Evolutionary conservation across 345 rosid species (phyloP).

Genomic region (Brassica incana): DNA sequence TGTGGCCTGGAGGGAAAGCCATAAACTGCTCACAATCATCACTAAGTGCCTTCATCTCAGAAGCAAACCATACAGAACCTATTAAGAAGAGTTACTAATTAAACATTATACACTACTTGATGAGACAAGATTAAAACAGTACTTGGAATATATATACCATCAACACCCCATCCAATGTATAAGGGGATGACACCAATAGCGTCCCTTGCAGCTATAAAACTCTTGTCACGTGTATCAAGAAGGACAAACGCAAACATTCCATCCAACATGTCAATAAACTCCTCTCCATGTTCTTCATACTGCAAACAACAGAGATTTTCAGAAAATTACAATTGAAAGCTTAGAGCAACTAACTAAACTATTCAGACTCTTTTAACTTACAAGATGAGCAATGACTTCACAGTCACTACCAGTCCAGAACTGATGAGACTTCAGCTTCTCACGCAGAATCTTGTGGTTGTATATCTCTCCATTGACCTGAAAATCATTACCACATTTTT

Average conservation of each 20-base stretch:
- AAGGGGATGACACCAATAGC: slow-evolving; percentile 74
- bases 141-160: slow-evolving; percentile 45
- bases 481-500: not conserved
- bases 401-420: slow-evolving; percentile 86
- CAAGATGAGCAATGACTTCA: slow-evolving; percentile 86
- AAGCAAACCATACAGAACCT: slow-evolving; percentile 89
- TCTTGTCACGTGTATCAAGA: slow-evolving; percentile 69
- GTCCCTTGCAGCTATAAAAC: slow-evolving; percentile 78
- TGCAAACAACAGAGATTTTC: slow-evolving; percentile 24
- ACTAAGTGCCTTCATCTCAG: slow-evolving; percentile 87
- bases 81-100: slow-evolving; percentile 15
- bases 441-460: slow-evolving; percentile 63
- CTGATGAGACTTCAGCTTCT: slow-evolving; percentile 53
- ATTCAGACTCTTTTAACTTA: slow-evolving; percentile 38
- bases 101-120: not conserved
- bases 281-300: slow-evolving; percentile 86
- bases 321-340: not conserved
- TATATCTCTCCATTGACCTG: slow-evolving; percentile 88
- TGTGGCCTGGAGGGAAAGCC: slow-evolving; percentile 71
- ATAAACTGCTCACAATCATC: slow-evolving; percentile 82
- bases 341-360: not conserved
- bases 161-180: slow-evolving; percentile 86
- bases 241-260: slow-evolving; percentile 89
- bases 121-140: not conserved
- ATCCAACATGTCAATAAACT: slow-evolving; percentile 71